These are phyloP conservation scores for Macrolepiota dolichaula DNA, from an alignment of 768 basidiomycete species.

Conservation along the genomic window DNA sequence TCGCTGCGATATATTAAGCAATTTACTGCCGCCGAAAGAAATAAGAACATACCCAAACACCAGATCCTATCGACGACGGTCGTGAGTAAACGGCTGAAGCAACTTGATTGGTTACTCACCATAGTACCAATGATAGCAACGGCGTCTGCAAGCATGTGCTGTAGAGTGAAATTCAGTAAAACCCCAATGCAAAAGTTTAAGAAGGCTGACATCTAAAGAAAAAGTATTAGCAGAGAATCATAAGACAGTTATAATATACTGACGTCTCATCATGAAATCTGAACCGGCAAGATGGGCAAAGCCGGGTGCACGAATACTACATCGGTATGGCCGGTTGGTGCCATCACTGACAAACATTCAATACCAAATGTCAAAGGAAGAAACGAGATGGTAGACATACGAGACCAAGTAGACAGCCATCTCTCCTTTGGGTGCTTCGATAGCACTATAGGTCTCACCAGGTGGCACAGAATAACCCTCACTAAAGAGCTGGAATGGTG, in stretches of 20 bases:
- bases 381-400: conserved; percentile 40
- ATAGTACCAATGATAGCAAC: conserved; percentile 98
- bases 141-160: conserved; percentile 91
- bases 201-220: conserved; percentile 38
- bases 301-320: conserved; percentile 95
- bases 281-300: conserved; percentile 94
- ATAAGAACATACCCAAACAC: conserved; percentile 80
- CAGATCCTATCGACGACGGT: conserved; percentile 52
- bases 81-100: conserved; percentile 1
- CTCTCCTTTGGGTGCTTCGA: conserved; percentile 98
- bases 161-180: conserved; percentile 20
- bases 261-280: conserved; percentile 98
- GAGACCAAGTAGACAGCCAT: conserved; percentile 99
- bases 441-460: conserved; percentile 94
- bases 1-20: conserved; percentile 24
- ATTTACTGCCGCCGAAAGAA: neutral
- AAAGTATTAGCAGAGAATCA: conserved; percentile 12
- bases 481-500: conserved; percentile 68
- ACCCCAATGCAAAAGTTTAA: conserved; percentile 15
- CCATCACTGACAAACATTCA: conserved; percentile 61
- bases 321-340: conserved; percentile 92
- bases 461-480: conserved; percentile 97
- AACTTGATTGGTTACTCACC: conserved; percentile 44
- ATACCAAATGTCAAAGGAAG: neutral
- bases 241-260: conserved; percentile 26